Percentiles rank a stretch among this genome's conserved stretches.
Evolutionary conservation across 1,284 basidiomycete species (phyloP).

Genomic region (Boletus sp.): DNA sequence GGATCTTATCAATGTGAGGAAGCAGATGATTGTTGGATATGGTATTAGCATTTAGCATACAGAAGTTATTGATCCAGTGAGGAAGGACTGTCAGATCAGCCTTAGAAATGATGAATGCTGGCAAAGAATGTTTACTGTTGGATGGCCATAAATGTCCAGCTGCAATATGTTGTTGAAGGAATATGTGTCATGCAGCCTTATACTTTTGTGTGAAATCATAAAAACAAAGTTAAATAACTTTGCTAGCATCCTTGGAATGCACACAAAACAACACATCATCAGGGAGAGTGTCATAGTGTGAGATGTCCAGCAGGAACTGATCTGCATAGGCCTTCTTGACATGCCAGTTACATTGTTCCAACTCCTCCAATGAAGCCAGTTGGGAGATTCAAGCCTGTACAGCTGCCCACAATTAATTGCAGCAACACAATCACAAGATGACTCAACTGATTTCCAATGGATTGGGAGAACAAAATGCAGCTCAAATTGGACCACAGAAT

Average conservation of each 20-base stretch:
- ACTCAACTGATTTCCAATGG: no score
- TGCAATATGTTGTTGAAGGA: background rate
- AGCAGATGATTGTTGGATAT: slow-evolving; percentile 20
- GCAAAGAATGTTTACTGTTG: background rate
- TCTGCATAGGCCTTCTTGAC: background rate
- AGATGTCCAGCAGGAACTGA: background rate
- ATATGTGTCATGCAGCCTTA: background rate
- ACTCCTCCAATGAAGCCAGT: no score
- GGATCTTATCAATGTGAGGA: slow-evolving; percentile 26
- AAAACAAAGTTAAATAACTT: background rate
- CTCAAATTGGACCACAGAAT: no score
- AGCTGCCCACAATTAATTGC: no score
- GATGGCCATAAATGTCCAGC: background rate
- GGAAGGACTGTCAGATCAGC: slow-evolving; percentile 1
- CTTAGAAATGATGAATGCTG: slow-evolving; percentile 10
- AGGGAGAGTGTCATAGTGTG: background rate
- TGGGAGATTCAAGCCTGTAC: no score
- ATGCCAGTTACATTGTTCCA: accelerated
- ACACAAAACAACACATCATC: background rate
- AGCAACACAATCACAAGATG: no score
- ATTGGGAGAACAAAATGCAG: no score
- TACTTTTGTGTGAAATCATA: background rate
- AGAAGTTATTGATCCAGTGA: slow-evolving; percentile 21
- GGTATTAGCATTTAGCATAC: slow-evolving; percentile 22
- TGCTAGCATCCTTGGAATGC: background rate